These are phyloP conservation scores for Trichoderma erinaceum DNA, from an alignment of 495 filamentous ascomycete species.

Conservation along the genomic window DNA sequence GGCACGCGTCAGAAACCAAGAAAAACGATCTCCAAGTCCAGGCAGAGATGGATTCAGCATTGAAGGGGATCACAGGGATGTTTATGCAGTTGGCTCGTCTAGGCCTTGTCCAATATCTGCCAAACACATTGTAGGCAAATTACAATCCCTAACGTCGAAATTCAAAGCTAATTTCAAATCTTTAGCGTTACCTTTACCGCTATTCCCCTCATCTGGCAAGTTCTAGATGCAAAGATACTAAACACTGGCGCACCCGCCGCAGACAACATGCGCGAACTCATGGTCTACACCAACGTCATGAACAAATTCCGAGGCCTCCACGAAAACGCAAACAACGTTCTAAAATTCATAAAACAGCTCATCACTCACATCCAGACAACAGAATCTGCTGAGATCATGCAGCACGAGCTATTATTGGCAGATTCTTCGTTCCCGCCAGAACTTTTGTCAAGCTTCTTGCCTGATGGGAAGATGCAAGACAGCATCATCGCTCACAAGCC, in stretches of 20 bases:
- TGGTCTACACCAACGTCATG: constrained; percentile 13
- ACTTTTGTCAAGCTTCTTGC: background rate
- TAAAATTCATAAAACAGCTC: background rate
- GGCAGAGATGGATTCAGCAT: constrained; percentile 1
- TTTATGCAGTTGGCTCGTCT: constrained; percentile 5
- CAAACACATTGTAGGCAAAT: background rate
- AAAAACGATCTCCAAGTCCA: constrained; percentile 2
- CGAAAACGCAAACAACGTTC: constrained; percentile 3
- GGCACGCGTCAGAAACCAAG: background rate
- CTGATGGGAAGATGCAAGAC: background rate
- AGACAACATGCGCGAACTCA: constrained; percentile 2
- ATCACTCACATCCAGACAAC: constrained; percentile 3
- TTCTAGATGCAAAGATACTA: constrained; percentile 5
- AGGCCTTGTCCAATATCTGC: background rate
- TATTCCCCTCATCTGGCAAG: constrained; percentile 8
- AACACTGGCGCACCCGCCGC: background rate
- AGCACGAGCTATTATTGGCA: background rate
- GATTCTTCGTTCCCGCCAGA: background rate
- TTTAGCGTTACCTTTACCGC: background rate
- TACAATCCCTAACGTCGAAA: background rate
- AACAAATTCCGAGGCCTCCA: constrained; percentile 7
- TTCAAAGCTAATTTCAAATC: background rate
- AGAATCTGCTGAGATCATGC: background rate
- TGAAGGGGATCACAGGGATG: background rate
- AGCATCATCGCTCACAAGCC: background rate